These are phyloP conservation scores for Colletotrichum sp. DNA, from an alignment of 2,329 filamentous ascomycete genomes.

Conservation along the genomic window DNA sequence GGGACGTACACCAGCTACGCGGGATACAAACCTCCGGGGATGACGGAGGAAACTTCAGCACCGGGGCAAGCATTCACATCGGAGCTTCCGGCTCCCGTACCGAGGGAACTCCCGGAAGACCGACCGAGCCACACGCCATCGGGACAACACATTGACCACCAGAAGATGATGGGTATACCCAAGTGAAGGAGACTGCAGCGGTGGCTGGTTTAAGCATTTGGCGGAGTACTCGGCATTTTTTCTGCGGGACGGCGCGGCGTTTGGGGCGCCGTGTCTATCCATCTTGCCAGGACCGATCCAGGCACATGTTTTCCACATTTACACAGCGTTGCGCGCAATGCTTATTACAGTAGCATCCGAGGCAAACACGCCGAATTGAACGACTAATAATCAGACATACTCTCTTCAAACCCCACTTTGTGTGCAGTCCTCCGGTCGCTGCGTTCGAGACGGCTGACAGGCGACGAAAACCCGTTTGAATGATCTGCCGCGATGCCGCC, in stretches of 20 bases:
- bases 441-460: background rate
- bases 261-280: background rate
- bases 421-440: background rate
- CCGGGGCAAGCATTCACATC: background rate
- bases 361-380: background rate
- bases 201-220: background rate
- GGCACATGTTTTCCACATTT: background rate
- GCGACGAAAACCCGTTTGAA: background rate
- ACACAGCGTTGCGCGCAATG: background rate
- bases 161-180: background rate
- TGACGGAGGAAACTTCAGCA: background rate
- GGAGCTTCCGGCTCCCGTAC: slow-evolving; percentile 1
- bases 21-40: background rate
- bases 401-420: background rate
- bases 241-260: background rate
- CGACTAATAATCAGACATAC: background rate
- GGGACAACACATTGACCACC: background rate
- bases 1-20: background rate
- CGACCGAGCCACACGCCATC: background rate
- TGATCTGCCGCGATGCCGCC: background rate
- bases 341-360: background rate
- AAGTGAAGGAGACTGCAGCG: background rate
- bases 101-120: background rate
- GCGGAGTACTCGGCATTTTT: background rate
- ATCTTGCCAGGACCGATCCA: background rate